Conservation (phyloP, 805 yeast species). For the Wickerhamiella parazyma region DNA sequence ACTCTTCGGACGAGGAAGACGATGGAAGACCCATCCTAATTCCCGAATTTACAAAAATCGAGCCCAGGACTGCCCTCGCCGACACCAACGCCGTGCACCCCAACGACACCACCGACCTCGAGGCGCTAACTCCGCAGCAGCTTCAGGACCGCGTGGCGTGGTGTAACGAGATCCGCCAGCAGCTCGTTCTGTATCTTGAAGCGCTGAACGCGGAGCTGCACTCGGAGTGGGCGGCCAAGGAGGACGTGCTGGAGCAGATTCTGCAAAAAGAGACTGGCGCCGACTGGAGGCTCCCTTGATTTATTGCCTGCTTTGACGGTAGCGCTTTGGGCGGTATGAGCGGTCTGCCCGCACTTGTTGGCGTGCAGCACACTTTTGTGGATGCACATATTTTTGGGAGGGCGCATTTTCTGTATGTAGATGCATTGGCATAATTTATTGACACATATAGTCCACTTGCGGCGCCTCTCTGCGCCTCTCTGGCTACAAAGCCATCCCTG, state of each 20-base stretch:
- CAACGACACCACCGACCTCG: background rate
- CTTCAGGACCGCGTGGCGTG: conserved; percentile 6
- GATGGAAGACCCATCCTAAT: background rate
- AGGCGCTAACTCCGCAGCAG: background rate
- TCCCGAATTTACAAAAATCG: background rate
- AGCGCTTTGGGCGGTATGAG: too few species aligned
- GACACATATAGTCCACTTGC: too few species aligned
- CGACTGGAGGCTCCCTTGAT: background rate
- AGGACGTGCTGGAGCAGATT: conserved; percentile 3
- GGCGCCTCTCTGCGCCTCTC: too few species aligned
- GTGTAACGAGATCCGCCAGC: background rate
- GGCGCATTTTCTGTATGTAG: too few species aligned
- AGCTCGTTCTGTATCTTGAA: background rate
- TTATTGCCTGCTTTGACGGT: too few species aligned
- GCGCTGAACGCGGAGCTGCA: background rate
- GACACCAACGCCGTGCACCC: background rate
- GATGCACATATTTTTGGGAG: too few species aligned
- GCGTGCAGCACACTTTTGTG: too few species aligned
- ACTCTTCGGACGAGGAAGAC: conserved; percentile 1
- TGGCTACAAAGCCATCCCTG: too few species aligned
- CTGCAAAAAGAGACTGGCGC: conserved; percentile 4
- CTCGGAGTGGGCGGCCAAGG: conserved; percentile 10
- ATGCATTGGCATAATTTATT: too few species aligned
- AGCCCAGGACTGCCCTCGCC: background rate
- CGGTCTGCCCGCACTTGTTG: too few species aligned